Base-by-base conservation (phyloP, 768 basidiomycete genomes). In the Gloeophyllum trabeum region DNA sequence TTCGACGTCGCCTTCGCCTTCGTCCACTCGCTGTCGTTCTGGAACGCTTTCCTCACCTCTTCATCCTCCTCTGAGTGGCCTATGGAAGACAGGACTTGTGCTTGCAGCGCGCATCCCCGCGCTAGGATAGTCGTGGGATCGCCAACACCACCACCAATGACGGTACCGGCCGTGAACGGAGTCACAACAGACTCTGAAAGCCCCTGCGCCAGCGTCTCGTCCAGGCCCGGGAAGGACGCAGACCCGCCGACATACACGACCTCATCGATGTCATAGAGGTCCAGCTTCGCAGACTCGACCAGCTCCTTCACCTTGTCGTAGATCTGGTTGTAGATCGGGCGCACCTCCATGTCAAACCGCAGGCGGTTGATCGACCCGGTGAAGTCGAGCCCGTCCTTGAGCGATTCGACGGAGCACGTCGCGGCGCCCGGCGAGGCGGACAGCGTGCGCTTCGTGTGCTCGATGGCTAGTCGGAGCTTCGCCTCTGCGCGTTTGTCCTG, bases 351-450 rank as follows among this genome's bases (percentile, higher is more conserved):
- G 52, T 54, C 59, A 48, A 70, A 71, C 6, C 73, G 67, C 46
- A 76, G 59, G 6, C 70, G 64, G 46, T 72, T 76, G 55, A 79
- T 71, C 6, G 75, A 70, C 5, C 79, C 82, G 3, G 86, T 91
- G 55, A 81, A 90, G 61, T 99, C 94, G 26, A 87, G 56, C 1
- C 93, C 94, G 44, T 94, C 92, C 60, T 93, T 94, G 51, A 99
- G 73, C 0, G 85, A 88, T 62, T 96, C 92, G 49, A 99, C 86
- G 13, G 86, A 84, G 62, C 90, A 89, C 1, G 87, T 86, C 2
- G 90, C 92, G 1, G 91, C 87, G 12, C 84, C 83, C 2, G 82
- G 74, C 3, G 81, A 83, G 0, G 94, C 93, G 40, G 79, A 81
- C 49, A 98, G 70, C 0, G 90, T 91, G 49, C 92, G 79, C 64